Evolutionary conservation across 805 yeast genomes (phyloP).

Genomic region (Saccharomycopsis sp.): DNA sequence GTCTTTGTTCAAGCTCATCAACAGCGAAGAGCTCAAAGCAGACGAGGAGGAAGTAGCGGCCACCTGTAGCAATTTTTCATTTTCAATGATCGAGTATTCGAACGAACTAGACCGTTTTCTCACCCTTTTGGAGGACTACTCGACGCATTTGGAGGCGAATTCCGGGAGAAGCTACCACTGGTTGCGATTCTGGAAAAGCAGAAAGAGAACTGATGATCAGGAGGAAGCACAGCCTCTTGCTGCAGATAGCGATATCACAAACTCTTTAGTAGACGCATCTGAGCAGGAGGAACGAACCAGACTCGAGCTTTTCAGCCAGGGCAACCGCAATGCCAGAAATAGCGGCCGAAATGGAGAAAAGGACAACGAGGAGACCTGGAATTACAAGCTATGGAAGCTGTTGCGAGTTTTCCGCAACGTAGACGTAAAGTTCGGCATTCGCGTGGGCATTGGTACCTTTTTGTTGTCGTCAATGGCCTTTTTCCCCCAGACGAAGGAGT

Average conservation of each 20-base stretch:
- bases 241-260: not conserved
- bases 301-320: conserved; percentile 5
- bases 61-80: conserved; percentile 72
- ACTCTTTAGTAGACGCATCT: too few species aligned
- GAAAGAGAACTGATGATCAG: not conserved
- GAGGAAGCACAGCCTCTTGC: not conserved
- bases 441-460: conserved; percentile 75
- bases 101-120: conserved; percentile 48
- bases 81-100: conserved; percentile 56
- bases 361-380: not conserved
- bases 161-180: conserved; percentile 41
- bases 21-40: conserved; percentile 33
- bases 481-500: conserved; percentile 43
- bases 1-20: conserved; percentile 5
- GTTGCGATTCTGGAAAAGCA: conserved; percentile 43
- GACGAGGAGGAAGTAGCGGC: conserved; percentile 81
- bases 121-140: conserved; percentile 36
- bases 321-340: conserved; percentile 15
- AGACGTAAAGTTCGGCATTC: conserved; percentile 70
- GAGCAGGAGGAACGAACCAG: not conserved
- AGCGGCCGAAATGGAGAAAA: not conserved
- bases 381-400: conserved; percentile 40
- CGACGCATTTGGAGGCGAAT: conserved; percentile 14
- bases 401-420: conserved; percentile 49
- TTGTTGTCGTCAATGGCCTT: conserved; percentile 63